Evolutionary conservation across 2,329 filamentous ascomycete species (phyloP), one percentile per base, ranked within the genome.

Genomic region (Epichloe brachyelytri): DNA sequence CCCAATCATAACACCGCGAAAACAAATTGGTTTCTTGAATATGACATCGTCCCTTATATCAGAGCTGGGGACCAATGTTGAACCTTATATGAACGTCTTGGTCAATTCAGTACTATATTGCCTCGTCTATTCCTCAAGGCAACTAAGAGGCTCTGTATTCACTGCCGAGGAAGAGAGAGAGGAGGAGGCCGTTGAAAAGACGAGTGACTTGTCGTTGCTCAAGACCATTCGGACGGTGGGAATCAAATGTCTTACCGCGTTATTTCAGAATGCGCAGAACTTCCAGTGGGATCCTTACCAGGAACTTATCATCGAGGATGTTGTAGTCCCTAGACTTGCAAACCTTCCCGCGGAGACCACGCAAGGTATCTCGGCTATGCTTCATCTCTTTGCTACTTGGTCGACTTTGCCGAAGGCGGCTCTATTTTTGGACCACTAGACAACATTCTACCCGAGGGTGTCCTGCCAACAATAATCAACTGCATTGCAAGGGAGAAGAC

Each of bases 1-100:
- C 30, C 78, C 86, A 43, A 55, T 85, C 12, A 68, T 90, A 26
- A 77, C 79, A 15, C 69, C 78, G 11, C 80, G 90, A 60, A 93
- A 90, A 65, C 91, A 96, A 65, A 78, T 93, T 53, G 93, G 94
- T 72, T 81, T 96, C 63, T 71, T 95, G 48, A 95, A 94, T 63
- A 93, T 97, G 88, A 76, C 93, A 47, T 83, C 89, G 53, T 82
- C 91, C 11, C 80, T 97, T 63, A 81, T 97, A 53, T 85, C 85
- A 52, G 88, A 93, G 49, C 77, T 97, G 37, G 88, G 90, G 49
- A 80, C 78, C 5, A 83, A 83, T 50, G 80, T 94, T 50, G 67
- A 74, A 2, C 77, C 81, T 0, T 91, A 86, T 58, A 77, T 84
- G 46, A 71, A 77, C 15, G 77, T 76, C 12, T 74, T 97, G 4